A percentile compares a stretch with the other conserved stretches of the same genome.
These are phyloP conservation scores for Candida anutae DNA, from an alignment of 1,139 yeast species.

Conservation along the genomic window DNA sequence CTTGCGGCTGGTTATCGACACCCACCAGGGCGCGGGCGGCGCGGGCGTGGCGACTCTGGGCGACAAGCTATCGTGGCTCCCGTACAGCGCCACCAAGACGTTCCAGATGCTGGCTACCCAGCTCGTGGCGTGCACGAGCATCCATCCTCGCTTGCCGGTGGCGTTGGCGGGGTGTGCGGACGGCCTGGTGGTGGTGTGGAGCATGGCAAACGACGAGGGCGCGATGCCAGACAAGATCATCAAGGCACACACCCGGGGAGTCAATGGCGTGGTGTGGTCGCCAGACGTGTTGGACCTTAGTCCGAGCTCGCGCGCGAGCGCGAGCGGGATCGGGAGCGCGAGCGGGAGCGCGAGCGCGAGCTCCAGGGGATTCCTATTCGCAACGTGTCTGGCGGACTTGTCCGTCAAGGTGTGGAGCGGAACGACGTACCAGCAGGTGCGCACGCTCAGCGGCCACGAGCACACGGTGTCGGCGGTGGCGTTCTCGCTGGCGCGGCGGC, in stretches of 20 bases:
- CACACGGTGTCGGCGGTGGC: constrained; percentile 69
- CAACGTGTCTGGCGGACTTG: constrained; percentile 71
- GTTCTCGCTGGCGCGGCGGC: constrained; percentile 36
- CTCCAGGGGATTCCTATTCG: constrained; percentile 22
- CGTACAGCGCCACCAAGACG: constrained; percentile 43
- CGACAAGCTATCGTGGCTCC: constrained; percentile 58
- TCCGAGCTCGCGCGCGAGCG: constrained; percentile 4
- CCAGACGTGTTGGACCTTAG: constrained; percentile 22
- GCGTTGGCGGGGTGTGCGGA: constrained; percentile 66
- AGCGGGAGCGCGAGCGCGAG: constrained; percentile 8
- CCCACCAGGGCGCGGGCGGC: constrained; percentile 5
- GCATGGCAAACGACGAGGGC: constrained; percentile 46
- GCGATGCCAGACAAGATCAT: constrained; percentile 60
- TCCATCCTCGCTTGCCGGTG: constrained; percentile 69
- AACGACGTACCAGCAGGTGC: constrained; percentile 43
- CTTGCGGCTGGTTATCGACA: constrained; percentile 37
- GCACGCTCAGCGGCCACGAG: constrained; percentile 82
- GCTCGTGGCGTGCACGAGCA: constrained; percentile 53
- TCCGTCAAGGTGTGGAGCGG: constrained; percentile 67
- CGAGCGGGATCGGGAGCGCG: constrained; percentile 6
- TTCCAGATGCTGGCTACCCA: constrained; percentile 49
- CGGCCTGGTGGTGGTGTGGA: constrained; percentile 74
- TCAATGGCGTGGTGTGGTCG: constrained; percentile 56
- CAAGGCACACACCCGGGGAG: constrained; percentile 70
- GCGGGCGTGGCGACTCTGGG: constrained; percentile 2